Percentiles rank a stretch among this genome's conserved stretches.
Conservation (phyloP, 1,284 basidiomycete genomes). For the Stereum hirsutum region DNA sequence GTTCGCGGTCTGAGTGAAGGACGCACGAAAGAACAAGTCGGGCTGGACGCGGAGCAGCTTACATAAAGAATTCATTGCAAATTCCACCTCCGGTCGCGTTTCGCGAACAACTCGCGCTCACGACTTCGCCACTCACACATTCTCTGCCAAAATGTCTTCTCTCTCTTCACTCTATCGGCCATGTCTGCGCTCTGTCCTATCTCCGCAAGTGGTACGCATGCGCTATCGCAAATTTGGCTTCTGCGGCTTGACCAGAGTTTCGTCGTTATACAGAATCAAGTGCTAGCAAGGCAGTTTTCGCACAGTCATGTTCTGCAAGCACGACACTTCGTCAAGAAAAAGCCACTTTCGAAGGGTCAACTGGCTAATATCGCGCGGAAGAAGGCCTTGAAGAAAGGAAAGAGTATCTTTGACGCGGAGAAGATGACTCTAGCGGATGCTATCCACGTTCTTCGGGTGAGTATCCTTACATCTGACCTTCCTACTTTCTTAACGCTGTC, state of each 20-base stretch:
- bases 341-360: conserved; percentile 53
- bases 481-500: neutral
- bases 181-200: conserved; percentile 1
- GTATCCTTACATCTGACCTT: neutral
- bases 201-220: neutral
- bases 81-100: neutral
- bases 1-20: neutral
- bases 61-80: neutral
- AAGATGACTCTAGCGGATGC: conserved; percentile 58
- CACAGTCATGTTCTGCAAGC: conserved; percentile 34
- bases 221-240: neutral
- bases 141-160: too few species aligned
- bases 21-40: too few species aligned
- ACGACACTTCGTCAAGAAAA: conserved; percentile 39
- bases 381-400: conserved; percentile 26
- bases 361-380: conserved; percentile 45
- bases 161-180: conserved; percentile 2
- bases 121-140: too few species aligned
- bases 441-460: conserved; percentile 32
- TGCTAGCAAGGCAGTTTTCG: conserved; percentile 27
- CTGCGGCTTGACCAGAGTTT: neutral
- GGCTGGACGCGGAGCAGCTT: neutral
- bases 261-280: neutral
- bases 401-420: conserved; percentile 44
- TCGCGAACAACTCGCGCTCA: neutral